Conservation (phyloP, 2,329 filamentous ascomycete genomes). For the Sarocladiaceae sp. region DNA sequence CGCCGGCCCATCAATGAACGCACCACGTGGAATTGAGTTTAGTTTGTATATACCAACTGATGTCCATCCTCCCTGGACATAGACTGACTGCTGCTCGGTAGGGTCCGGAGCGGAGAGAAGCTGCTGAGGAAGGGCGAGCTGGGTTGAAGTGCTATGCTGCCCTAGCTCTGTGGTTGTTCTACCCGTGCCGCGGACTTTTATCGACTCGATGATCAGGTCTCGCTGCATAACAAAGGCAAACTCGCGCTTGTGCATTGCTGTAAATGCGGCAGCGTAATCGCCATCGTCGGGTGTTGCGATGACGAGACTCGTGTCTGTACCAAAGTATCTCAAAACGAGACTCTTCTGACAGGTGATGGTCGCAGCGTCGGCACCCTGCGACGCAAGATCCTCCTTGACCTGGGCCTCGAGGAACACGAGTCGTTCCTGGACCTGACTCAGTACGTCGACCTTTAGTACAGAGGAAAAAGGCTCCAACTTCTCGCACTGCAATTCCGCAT, state of each 20-base stretch:
- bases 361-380: conserved; percentile 33
- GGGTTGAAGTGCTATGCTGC: not conserved
- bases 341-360: conserved; percentile 36
- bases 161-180: not conserved
- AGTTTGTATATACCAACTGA: conserved; percentile 10
- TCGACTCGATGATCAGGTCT: conserved; percentile 35
- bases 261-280: conserved; percentile 32
- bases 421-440: conserved; percentile 16
- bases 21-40: not conserved
- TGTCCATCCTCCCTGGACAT: not conserved
- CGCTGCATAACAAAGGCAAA: conserved; percentile 34
- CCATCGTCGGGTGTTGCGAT: conserved; percentile 32
- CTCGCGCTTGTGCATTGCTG: conserved; percentile 31
- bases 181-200: conserved; percentile 27
- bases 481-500: conserved; percentile 35
- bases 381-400: conserved; percentile 31
- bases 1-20: conserved; percentile 25
- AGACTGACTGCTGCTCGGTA: not conserved
- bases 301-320: conserved; percentile 45
- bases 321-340: conserved; percentile 44
- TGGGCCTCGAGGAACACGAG: conserved; percentile 22
- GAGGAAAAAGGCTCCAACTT: conserved; percentile 27
- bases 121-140: not conserved
- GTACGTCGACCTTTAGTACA: conserved; percentile 12
- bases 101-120: not conserved